Base-by-base conservation (phyloP, 345 rosid genomes). In the Eucalyptus globulus region DNA sequence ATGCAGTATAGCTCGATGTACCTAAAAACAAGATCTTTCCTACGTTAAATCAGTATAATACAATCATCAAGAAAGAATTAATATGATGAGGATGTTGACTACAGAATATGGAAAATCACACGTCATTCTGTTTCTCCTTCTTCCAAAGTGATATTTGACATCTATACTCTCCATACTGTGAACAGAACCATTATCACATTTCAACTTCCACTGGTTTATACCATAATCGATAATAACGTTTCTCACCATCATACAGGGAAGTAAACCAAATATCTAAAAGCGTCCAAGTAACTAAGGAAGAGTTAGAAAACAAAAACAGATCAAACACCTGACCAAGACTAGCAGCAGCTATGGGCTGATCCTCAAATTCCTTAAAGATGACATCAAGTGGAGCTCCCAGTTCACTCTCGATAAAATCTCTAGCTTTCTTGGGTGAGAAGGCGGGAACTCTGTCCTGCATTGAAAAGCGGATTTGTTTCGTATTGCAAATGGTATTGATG, bases 301-400 rank as follows among this genome's bases (percentile, higher is more conserved):
- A 86, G 67, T 88, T 34, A 58, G 60, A 9, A 88, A 81, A 86
- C 83, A 34, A 29, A 62, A 90, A 87, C 88, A 88, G 92, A 89
- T 92, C 92, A 92, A 94, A 92, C 93, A 97, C 99, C 97, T 97
- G 99, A 91, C 99, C 99, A 94, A 97, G 99, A 92, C 99, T 97
- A 93, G 99, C 99, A 62, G 99, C 99, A 89, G 99, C 99, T 88
- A 97, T 94, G n/a, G 99, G 98, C 89, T 83, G 94, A 81, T 97
- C 98, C 93, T 97, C 99, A 90, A 97, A 96, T 89, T 93, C 97
- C 94, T 93, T 95, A 89, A 90, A 97, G 91, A 97, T 89, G 67
- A 94, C 87, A 81, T 93, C 90, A 9, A 97, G 91, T 16, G 99
- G 93, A 91, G 97, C 96, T 88, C 98, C 99, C 88, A 97, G 93